Evolutionary conservation across 31 red algal species (phyloP), one percentile per base, ranked within the genome.

Genomic region (Odonthalia washingtoniensis): DNA sequence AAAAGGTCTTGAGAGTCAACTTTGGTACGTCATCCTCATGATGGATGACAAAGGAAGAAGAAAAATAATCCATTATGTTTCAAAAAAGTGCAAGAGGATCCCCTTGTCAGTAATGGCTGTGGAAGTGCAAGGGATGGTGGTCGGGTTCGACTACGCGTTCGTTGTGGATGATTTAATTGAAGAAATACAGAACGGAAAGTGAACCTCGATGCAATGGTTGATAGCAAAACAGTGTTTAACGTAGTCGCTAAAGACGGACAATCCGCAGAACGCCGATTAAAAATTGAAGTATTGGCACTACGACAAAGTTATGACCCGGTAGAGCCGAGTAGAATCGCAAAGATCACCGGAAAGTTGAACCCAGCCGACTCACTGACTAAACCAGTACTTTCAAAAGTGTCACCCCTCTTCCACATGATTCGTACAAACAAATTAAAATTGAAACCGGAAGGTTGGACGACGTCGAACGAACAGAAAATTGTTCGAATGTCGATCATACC

Each of bases 71-170:
- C 49, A 57, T 21, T 57, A 57, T 21, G 49, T 9, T 21, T 57
- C 49, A 14, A 57, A 57, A 57, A 9, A 21, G 49, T 57, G 49
- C 49, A 9, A 57, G 9, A 9, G 49, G 12, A 21, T 57, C 12
- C 21, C 49, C 49, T 21, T 9, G 12, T 21, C 49, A 57, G 49
- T 57, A 14, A 21, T 21, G 49, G 21, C 49, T 21, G 49, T 21
- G 12, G 94, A 99, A 62, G 90, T 95, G 26, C 86, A 99, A 45
- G 97, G 94, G 5, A 91, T 96, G 94, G 77, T 83, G 4, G 88
- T 21, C 49, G 49, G 49, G 49, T 57, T 57, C 49, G 49, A 57
- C 49, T 9, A 14, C 49, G 49, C 21, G 49, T 57, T 57, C 49
- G 9, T 57, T 21, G 21, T 57, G 12, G 12, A 21, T 21, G 12